Conservation (phyloP, 2,329 filamentous ascomycete species). For the Exophiala oligosperma region DNA sequence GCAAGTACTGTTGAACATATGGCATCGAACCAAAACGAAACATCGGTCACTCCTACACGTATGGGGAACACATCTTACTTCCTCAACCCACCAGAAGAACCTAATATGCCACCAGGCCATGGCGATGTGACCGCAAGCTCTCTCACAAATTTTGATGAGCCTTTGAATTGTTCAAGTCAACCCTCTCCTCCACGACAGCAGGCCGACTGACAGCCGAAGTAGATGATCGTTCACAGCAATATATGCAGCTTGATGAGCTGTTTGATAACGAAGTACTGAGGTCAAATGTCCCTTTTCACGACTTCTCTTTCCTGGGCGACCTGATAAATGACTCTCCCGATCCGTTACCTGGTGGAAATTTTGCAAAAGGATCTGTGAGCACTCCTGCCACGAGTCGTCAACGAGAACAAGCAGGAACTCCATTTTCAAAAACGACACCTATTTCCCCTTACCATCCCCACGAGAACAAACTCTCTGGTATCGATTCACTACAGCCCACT, state of each 20-base stretch:
- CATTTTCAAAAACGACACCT: too few relatives aligned
- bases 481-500: too few relatives aligned
- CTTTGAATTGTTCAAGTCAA: background rate
- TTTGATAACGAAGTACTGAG: background rate
- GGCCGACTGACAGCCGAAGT: background rate
- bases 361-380: too few relatives aligned
- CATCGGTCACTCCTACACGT: background rate
- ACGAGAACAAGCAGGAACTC: too few relatives aligned
- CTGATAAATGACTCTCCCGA: background rate
- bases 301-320: constrained; percentile 4
- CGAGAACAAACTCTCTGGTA: too few relatives aligned
- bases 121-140: background rate
- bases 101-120: background rate
- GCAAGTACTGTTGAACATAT: background rate
- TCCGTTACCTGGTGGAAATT: background rate
- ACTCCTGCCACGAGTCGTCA: too few relatives aligned
- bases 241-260: background rate
- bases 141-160: background rate
- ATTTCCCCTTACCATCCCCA: too few relatives aligned
- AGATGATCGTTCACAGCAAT: background rate
- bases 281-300: background rate
- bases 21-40: background rate
- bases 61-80: too few relatives aligned
- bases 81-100: too few relatives aligned
- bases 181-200: background rate